Percentiles rank a stretch among this genome's conserved stretches.
Evolutionary conservation across 306 rosid species (phyloP).

Genomic region (Trifolium subterraneum): DNA sequence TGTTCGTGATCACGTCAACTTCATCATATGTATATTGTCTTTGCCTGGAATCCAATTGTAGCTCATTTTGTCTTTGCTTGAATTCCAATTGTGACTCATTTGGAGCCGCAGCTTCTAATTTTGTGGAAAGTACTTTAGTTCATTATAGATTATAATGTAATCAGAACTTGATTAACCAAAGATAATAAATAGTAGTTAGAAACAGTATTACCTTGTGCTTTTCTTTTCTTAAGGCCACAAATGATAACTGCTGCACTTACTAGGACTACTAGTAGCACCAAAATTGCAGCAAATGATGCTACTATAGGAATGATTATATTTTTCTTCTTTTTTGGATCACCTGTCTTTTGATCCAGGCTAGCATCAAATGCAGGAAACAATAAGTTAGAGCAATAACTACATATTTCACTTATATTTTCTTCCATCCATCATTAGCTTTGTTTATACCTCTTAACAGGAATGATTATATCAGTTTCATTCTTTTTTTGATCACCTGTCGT

Average conservation of each 20-base stretch:
- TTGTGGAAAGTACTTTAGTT: not conserved
- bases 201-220: conserved; percentile 29
- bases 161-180: not conserved
- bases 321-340: too few species aligned
- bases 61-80: not conserved
- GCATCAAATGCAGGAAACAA: too few species aligned
- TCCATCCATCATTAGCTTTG: too few species aligned
- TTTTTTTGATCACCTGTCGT: not conserved
- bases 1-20: conserved; percentile 49
- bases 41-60: not conserved
- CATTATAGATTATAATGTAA: conserved; percentile 5
- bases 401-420: too few species aligned
- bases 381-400: too few species aligned
- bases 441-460: too few species aligned
- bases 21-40: conserved; percentile 51
- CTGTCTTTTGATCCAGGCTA: too few species aligned
- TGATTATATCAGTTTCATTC: too few species aligned
- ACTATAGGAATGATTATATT: conserved; percentile 44
- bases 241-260: conserved; percentile 32
- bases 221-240: conserved; percentile 30
- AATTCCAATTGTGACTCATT: conserved; percentile 36
- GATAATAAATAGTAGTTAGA: not conserved
- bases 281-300: conserved; percentile 54
- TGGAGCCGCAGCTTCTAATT: conserved; percentile 22
- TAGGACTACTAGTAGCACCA: conserved; percentile 34